A percentile compares a stretch with the other conserved stretches of the same genome.
Conservation (phyloP, 345 rosid species). For the Gossypium arboreum region DNA sequence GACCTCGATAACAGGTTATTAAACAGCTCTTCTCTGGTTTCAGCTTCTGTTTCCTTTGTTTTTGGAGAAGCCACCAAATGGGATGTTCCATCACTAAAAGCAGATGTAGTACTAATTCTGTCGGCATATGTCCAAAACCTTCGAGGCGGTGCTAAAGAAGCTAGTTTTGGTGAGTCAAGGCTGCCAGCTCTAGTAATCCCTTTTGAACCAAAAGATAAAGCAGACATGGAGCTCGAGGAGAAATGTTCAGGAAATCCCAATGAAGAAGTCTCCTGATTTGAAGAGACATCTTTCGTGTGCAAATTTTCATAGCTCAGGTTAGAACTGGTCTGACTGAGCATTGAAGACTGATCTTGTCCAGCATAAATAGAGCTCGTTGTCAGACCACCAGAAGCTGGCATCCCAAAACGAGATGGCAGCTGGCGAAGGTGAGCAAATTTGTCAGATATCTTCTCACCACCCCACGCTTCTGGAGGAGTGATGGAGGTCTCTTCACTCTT, state of each 20-base stretch:
- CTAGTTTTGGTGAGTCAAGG: slow-evolving; percentile 48
- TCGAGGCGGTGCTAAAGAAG: slow-evolving; percentile 52
- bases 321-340: slow-evolving; percentile 52
- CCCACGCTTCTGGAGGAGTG: slow-evolving; percentile 99
- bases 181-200: slow-evolving; percentile 40
- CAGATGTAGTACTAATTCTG: slow-evolving; percentile 78
- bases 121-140: slow-evolving; percentile 74
- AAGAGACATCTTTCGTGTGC: no score
- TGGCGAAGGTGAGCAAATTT: slow-evolving; percentile 51
- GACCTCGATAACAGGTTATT: slow-evolving; percentile 61
- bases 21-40: slow-evolving; percentile 68
- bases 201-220: slow-evolving; percentile 36
- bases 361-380: slow-evolving; percentile 66
- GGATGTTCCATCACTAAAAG: slow-evolving; percentile 64
- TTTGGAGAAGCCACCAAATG: slow-evolving; percentile 64
- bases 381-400: slow-evolving; percentile 43
- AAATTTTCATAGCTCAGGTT: no score
- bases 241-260: slow-evolving; percentile 49
- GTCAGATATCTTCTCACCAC: slow-evolving; percentile 83
- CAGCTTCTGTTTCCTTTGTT: slow-evolving; percentile 85
- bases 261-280: slow-evolving; percentile 41
- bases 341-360: slow-evolving; percentile 57
- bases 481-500: slow-evolving; percentile 69
- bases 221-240: slow-evolving; percentile 52
- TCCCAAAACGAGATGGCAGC: slow-evolving; percentile 62